Conservation (phyloP, 345 rosid species). For the Acer saccharum region DNA sequence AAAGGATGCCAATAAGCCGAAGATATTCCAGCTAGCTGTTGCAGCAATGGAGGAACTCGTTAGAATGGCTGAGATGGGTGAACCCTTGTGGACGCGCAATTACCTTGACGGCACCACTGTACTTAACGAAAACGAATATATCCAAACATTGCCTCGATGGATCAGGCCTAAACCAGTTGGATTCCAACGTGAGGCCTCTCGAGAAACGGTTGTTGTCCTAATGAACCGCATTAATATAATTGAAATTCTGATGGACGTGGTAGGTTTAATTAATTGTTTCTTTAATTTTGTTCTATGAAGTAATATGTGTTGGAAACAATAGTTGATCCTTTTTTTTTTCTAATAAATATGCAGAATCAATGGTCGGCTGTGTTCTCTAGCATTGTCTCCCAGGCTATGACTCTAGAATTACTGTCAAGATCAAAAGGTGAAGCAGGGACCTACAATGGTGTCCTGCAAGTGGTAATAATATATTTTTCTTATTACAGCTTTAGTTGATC, state of each 20-base stretch:
- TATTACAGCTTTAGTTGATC: not conserved
- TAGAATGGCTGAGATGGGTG: slow-evolving; percentile 71
- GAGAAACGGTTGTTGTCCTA: slow-evolving; percentile 58
- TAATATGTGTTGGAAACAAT: not conserved
- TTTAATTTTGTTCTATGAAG: not conserved
- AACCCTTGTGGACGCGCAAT: slow-evolving; percentile 74
- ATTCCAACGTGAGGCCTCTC: slow-evolving; percentile 74
- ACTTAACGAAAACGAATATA: slow-evolving; percentile 72
- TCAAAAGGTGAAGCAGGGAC: slow-evolving; percentile 67
- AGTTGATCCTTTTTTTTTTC: not conserved
- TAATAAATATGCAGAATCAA: slow-evolving; percentile 48
- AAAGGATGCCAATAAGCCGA: too few species aligned
- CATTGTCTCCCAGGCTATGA: slow-evolving; percentile 64
- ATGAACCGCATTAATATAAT: slow-evolving; percentile 71
- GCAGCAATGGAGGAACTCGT: slow-evolving; percentile 54
- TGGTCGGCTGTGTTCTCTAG: slow-evolving; percentile 80
- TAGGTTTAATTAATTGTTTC: slow-evolving; percentile 22
- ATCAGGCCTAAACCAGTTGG: slow-evolving; percentile 66
- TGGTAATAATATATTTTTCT: slow-evolving; percentile 41
- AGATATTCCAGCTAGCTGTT: too few species aligned
- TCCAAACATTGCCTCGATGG: slow-evolving; percentile 51
- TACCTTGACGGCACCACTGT: slow-evolving; percentile 43
- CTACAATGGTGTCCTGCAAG: slow-evolving; percentile 75
- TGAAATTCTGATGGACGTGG: slow-evolving; percentile 83
- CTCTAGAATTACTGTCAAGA: slow-evolving; percentile 60